Evolutionary conservation across 1,139 yeast genomes (phyloP), one percentile per base, ranked within the genome.

Genomic region (Pneumocystis jirovecii): DNA sequence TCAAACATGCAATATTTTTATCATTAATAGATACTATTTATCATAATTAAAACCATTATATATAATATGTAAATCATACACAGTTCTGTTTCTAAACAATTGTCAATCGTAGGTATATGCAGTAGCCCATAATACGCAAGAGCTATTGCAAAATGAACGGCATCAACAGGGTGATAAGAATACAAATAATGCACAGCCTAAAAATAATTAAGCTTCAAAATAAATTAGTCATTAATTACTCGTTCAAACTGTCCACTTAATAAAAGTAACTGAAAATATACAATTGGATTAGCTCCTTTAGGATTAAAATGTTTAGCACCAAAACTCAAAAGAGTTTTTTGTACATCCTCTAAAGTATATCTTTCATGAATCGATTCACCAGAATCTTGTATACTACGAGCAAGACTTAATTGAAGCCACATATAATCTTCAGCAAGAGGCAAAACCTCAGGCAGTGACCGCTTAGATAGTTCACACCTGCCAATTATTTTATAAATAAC

Each of bases 371-470:
- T 61, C 4, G 63, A 35, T 50, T 50, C 57, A 15, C 63, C 79
- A 62, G 86, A 82, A 17, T 76, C 76, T 39, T 74, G 66, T 61
- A 73, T 70, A 68, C 76, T 44, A 67, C 85, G 83, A 21, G 87
- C 83, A 42, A 91, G 79, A 72, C 85, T 82, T 66, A 93, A 80
- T 75, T 93, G 97, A 73, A 88, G 83, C 99, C 98, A 93, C 65
- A 91, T 76, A 98, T 98, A 93, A 76, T 93, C 98, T 74, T 93
- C 98, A 64, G 91, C 83, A 68, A 95, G 88, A 62, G 85, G 77
- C 61, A 91, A 85, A 63, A 93, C 86, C 37, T 81, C 79, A 2
- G 96, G 95, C 65, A 91, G 81, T n/a, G 84, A 81, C 73, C 88
- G 89, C 71, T 86, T 83, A 10, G 85, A 79, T 69, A 87, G 78